These are phyloP conservation scores for Mallotus repandus DNA, from an alignment of 441 rosid genomes.

Conservation along the genomic window DNA sequence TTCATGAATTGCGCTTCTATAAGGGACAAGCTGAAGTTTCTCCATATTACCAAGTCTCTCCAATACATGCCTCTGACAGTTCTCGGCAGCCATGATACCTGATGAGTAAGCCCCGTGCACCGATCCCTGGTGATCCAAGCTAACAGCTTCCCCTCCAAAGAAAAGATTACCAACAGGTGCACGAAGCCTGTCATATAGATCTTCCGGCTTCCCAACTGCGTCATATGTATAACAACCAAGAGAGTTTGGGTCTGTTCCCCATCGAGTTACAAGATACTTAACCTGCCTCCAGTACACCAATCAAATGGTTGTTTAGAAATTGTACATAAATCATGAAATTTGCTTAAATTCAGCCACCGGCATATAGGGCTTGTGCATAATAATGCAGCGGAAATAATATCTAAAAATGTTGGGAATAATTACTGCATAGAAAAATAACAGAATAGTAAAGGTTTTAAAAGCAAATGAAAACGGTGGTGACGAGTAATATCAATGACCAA, in stretches of 20 bases:
- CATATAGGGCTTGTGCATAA: neutral
- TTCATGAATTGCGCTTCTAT: constrained; percentile 42
- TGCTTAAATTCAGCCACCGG: neutral
- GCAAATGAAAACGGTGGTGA: neutral
- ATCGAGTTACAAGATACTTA: constrained; percentile 59
- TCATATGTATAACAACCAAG: constrained; percentile 83
- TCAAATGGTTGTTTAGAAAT: constrained; percentile 3
- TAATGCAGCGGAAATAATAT: neutral
- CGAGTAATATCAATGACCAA: neutral
- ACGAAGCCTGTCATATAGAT: constrained; percentile 65
- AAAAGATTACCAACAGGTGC: constrained; percentile 64
- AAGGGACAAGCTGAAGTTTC: constrained; percentile 46
- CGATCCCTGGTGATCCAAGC: constrained; percentile 80
- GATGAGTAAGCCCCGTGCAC: constrained; percentile 88
- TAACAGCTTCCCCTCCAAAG: constrained; percentile 89
- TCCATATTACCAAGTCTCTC: constrained; percentile 47
- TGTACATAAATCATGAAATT: neutral
- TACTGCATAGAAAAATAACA: neutral
- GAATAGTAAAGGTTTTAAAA: neutral
- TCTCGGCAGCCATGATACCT: constrained; percentile 68
- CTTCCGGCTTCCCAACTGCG: constrained; percentile 65
- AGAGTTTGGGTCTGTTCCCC: constrained; percentile 83
- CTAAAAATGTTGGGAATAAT: neutral
- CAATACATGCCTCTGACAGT: constrained; percentile 51
- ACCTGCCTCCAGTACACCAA: constrained; percentile 41